Evolutionary conservation across 1,284 basidiomycete species (phyloP), one percentile per base, ranked within the genome.

Genomic region (Sanghuangporus weigelae): DNA sequence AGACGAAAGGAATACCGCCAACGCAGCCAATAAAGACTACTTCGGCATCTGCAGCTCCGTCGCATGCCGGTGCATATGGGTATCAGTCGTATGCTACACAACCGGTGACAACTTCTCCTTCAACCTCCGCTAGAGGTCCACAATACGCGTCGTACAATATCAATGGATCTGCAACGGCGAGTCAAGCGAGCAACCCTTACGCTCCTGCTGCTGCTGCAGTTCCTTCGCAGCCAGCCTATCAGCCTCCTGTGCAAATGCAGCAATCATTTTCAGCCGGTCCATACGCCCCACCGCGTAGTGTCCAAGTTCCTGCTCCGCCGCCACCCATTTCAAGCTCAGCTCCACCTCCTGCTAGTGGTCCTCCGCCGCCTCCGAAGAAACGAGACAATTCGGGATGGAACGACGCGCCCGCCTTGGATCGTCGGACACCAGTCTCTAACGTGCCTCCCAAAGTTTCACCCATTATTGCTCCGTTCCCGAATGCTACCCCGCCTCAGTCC

Each of bases 381-480:
- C 75, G 77, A 49, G 90, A 90, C 65, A 86, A 88, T 50, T 84
- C 86, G 10, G 93, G 93, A 0, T 98, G 95, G 95, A 98, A 98
- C 72, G 96, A 98, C 71, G 86, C 92, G 0, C 94, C 93, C 1
- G 69, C 84, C 7, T 67, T 77, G 7, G 72, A 79, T 12, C 77
- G 81, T 57, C 85, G 86, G 59, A 81, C 82, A 1, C 81, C 86
- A 1, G 79, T 79, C 44, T 77, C 83, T 1, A 71, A 80, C 7
- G 79, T 73, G 59, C 68, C 76, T 26, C 75, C 73, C 51, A 90
- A 90, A 69, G 85, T 84, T 0, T 78, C 79, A 3, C 84, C 92
- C 1, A 96, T 98, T 73, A 89, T 88, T 14, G 85, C 92, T 31
- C 95, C 95, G 0, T 97, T 98, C 86, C 92, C 94, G 7, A 93